Conservation (phyloP, 176 grass and related monocot genomes). For the Avena sativa region DNA sequence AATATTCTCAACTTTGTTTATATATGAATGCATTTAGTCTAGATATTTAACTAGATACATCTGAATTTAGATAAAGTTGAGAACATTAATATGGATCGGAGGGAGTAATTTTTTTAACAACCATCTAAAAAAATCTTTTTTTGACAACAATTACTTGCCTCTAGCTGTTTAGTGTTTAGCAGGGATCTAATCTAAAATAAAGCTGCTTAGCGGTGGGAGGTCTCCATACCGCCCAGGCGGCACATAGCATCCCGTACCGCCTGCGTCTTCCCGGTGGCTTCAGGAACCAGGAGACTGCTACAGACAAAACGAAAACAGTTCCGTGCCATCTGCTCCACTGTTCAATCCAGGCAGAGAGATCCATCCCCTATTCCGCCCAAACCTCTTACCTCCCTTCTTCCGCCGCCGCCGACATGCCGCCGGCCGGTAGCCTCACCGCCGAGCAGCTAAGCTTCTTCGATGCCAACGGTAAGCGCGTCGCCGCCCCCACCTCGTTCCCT, state of each 20-base stretch:
- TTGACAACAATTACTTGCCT: too few relatives aligned
- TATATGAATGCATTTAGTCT: too few relatives aligned
- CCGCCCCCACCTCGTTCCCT: background rate
- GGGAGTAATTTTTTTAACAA: too few relatives aligned
- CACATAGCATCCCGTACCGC: background rate
- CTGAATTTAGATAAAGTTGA: too few relatives aligned
- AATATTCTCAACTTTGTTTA: too few relatives aligned
- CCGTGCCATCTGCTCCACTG: constrained; percentile 3
- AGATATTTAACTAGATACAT: too few relatives aligned
- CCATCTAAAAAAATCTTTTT: too few relatives aligned
- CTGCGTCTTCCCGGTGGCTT: background rate
- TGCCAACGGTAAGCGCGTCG: constrained; percentile 53
- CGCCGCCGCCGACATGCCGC: constrained; percentile 37
- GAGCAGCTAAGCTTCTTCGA: constrained; percentile 80
- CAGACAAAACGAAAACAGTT: constrained; percentile 16
- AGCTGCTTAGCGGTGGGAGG: background rate
- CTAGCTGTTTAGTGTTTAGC: too few relatives aligned
- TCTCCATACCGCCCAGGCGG: background rate
- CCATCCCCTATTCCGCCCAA: constrained; percentile 6
- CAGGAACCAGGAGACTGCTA: background rate
- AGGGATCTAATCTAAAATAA: too few relatives aligned
- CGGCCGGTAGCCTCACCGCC: constrained; percentile 58
- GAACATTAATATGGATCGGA: too few relatives aligned
- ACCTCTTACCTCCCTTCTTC: background rate
- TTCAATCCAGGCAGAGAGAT: background rate